phyloP scores from a whole-genome alignment of 2,329 filamentous ascomycete genomes.

The Penicillium sp. region DNA sequence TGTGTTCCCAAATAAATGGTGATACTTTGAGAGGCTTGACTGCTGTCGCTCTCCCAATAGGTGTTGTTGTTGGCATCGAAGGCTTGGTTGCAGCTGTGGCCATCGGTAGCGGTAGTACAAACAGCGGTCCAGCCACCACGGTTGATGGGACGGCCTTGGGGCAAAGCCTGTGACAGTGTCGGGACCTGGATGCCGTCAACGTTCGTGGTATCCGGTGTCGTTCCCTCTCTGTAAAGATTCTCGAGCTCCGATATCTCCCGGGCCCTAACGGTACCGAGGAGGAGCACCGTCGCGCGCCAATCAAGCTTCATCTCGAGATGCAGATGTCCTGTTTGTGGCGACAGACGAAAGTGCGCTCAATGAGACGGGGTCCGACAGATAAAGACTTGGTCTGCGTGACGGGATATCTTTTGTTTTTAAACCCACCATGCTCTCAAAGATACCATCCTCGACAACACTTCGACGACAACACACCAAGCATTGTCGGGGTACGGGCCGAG shows the following conservation, averaged over 20 bases:
- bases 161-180: conserved; percentile 4
- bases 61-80: not conserved
- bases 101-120: not conserved
- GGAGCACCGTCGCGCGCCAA: not conserved
- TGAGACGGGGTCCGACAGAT: not conserved
- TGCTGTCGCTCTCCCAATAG: conserved; percentile 2
- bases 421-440: not conserved
- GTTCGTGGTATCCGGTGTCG: not conserved
- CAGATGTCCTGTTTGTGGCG: not conserved
- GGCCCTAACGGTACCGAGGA: conserved; percentile 1
- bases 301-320: conserved; percentile 1
- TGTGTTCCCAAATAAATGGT: not conserved
- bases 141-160: not conserved
- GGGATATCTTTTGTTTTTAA: not conserved
- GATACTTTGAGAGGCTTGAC: not conserved
- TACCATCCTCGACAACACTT: not conserved
- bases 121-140: not conserved
- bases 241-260: not conserved
- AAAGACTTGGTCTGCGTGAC: not conserved
- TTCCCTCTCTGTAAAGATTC: conserved; percentile 1
- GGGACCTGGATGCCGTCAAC: not conserved
- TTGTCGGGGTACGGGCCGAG: not conserved
- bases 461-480: not conserved
- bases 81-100: not conserved
- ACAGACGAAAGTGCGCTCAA: not conserved